Evolutionary conservation across 176 grass and related monocot species (phyloP), one percentile per base, ranked within the genome.

Genomic region (Saccharum spontaneum): DNA sequence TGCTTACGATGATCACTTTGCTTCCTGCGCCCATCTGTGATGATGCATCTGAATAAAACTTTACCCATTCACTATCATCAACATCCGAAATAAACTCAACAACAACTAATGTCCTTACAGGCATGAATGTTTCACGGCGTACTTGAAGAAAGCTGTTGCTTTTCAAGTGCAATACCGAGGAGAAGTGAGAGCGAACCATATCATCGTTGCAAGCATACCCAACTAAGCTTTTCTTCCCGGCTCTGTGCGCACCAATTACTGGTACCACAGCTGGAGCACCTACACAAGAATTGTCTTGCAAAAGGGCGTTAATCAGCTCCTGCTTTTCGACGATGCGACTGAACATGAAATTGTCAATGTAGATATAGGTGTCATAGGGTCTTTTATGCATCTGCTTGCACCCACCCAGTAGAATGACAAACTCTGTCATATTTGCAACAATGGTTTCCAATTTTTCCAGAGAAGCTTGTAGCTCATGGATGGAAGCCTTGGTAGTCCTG

Each of bases 391-490:
- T 67, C 7, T 34, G 26, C 10, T 64, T n/a, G 43, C 82, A 75
- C 10, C 71, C 40, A 15, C 30, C 44, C 14, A 84, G 22, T 26
- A 84, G 59, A 12, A 66, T 26, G 18, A 76, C 59, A 50, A 84
- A 84, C 38, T 75, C 81, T 7, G 11, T 74, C 28, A 84, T 64
- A 10, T 84, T 84, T 12, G 41, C 59, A 67, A 84, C 6, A 49
- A 45, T 1, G 3, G 18, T 37, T 74, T 74, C 81, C 20, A 83
- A 20, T 63, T 83, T 83, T n/a, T 20, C 39, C 3, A 73, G 17
- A 24, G 69, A 26, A 73, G 22, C 26, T 22, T 83, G 23, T 50
- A 83, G 68, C 15, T 82, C 68, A 26, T 45, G 36, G 3, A 37
- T 22, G 43, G 16, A 26, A 52, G 22, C 7, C 2, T 0, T 45